A percentile compares a stretch with the other conserved stretches of the same genome.
phyloP scores from a whole-genome alignment of 106 monocot species.

The Iris macrosiphon region DNA sequence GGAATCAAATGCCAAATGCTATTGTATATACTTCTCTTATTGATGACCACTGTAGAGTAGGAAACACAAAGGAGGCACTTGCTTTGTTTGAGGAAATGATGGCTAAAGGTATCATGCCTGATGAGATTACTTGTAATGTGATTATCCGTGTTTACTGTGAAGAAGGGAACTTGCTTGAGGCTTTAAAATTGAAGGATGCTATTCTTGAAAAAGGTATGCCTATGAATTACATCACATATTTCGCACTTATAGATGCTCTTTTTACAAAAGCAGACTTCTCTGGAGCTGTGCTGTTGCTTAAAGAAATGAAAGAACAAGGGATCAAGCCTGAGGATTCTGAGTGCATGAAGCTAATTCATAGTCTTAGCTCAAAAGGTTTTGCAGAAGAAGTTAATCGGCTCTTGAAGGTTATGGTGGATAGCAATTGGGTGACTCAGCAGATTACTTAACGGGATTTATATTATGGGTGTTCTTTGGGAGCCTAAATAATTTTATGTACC shows the following conservation, averaged over 20 bases:
- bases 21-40: constrained; percentile 61
- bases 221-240: constrained; percentile 7
- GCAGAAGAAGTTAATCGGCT: constrained; percentile 31
- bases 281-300: constrained; percentile 23
- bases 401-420: constrained; percentile 17
- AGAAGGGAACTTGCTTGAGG: constrained; percentile 31
- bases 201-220: constrained; percentile 18
- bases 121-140: constrained; percentile 43
- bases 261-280: constrained; percentile 24
- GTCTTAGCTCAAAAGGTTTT: constrained; percentile 20
- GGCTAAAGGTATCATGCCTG: constrained; percentile 39
- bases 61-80: constrained; percentile 33
- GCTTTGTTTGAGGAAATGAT: constrained; percentile 59
- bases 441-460: too few relatives aligned
- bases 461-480: too few relatives aligned
- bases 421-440: constrained; percentile 34
- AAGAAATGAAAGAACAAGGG: constrained; percentile 30
- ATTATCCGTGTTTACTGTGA: constrained; percentile 38
- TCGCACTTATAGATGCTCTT: constrained; percentile 28
- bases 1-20: constrained; percentile 31
- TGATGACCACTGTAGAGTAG: constrained; percentile 31
- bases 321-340: constrained; percentile 26
- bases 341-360: constrained; percentile 18
- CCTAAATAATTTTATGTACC: too few relatives aligned
- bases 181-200: constrained; percentile 34